Base-by-base conservation (phyloP, 257 asterid genomes). In the Przewalskia tangutica region DNA sequence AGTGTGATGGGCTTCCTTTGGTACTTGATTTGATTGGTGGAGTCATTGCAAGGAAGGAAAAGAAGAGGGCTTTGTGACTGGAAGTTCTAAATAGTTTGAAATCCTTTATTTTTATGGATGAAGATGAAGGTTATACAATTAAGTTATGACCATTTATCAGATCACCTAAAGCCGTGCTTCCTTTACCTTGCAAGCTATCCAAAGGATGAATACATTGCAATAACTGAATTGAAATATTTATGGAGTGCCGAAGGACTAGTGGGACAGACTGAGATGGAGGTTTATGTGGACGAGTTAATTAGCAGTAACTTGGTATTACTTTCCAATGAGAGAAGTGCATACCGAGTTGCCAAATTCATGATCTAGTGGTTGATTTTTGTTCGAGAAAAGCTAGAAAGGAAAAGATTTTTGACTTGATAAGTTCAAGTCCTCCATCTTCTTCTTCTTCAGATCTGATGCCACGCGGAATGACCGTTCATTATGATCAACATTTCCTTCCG, bases 181-280 rank as follows among this genome's bases (percentile, higher is more conserved):
- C 89, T 88, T 55, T 88, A 88, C 51, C 80, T 88, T 48, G 84
- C 77, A 60, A 79, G 77, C 7, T 84, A 83, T 84, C 58, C 46
- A 6, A 77, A 80, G 62, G 58, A 53, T 20, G 63, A 14, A 40
- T 59, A 85, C 73, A 88, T 88, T 46, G 58, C 64, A 44, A 82
- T 64, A 1, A 4, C 20, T 12, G 70, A 82, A 67, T 53, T 85
- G 85, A 73, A 50, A 32, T 53, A 68, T 2, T 40, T 79, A 7
- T 88, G 87, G 91, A 77, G 83, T 2, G 84, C 89, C 1, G 86
- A 86, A 83, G 91, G 91, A n/a, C 85, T 82, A 18, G 7, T 88
- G 44, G n/a, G 56, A 55, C 53, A 81, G 54, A 84, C 14, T 18
- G 51, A n/a, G n/a, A 88, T 77, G 7, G 84, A 86, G 64, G 86